Evolutionary conservation across 352 stramenopile genomes (phyloP), one percentile per base, ranked within the genome.

Genomic region (Phytophthora syringae): DNA sequence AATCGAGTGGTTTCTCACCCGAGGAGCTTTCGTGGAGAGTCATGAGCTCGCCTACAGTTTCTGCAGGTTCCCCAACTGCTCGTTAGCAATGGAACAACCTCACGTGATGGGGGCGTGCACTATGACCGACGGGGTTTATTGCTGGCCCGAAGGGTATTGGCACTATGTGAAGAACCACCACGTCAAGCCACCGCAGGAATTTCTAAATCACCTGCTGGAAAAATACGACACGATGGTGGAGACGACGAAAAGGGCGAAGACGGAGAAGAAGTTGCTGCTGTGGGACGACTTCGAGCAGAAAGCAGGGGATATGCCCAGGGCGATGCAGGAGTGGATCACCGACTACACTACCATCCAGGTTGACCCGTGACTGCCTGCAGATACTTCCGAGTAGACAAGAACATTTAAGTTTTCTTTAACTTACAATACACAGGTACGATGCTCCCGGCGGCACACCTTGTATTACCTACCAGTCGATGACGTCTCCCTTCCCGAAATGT

Each of bases 1-100:
- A 22, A 76, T 94, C 39, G 60, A 86, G 58, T 82, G 71, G 79
- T 94, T 85, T 30, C 69, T 94, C 22, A 77, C 72, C n/a, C 54
- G 53, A 21, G 68, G 69, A 24, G 80, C 72, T 44, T 87, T 84
- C 56, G 74, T 94, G 11, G 86, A 94, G 57, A 90, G 80, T 48
- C 80, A 94, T 32, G 86, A 94, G 54, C 74, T 93, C 47, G 86
- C 79, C 13, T 94, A 92, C 78, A 93, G 84, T 67, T 90, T 81
- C 45, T 94, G 86, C 52, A 82, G 86, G 13, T 92, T 94, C 60
- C 32, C 58, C 7, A 61, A 77, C 40, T 94, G 86, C 63, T 32
- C 39, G 13, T 36, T 67, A 32, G 76, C 81, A 9, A 39, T 58
- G 21, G 30, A 77, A 13, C 52, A 81, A 10, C 77, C 80, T n/a